phyloP scores from a whole-genome alignment of 371 early-diverging fungal genomes.

The Caulochytrium protostelioides region DNA sequence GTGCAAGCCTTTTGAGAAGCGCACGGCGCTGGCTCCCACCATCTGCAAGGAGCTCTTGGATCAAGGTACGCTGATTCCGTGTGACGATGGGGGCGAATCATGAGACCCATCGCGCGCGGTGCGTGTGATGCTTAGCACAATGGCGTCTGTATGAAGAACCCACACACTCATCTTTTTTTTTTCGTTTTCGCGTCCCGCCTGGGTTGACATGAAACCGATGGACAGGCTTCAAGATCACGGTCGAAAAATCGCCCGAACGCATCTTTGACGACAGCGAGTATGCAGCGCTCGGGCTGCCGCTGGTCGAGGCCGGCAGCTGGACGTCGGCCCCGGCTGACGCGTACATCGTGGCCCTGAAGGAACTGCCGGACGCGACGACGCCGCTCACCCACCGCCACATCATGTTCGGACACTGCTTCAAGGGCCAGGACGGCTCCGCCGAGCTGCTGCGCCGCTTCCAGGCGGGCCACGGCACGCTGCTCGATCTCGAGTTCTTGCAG shows the following conservation, averaged over 20 bases:
- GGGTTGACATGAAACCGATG: too few relatives aligned
- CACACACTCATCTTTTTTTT: background rate
- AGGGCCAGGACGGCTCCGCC: constrained; percentile 83
- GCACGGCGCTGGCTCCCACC: constrained; percentile 77
- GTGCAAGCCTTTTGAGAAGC: constrained; percentile 86
- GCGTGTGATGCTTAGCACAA: background rate
- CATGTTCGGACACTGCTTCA: constrained; percentile 94
- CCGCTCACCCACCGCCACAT: constrained; percentile 88
- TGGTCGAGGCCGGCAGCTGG: constrained; percentile 65
- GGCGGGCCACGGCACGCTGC: constrained; percentile 62
- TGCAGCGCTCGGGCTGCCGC: constrained; percentile 42
- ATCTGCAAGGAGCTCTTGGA: constrained; percentile 51
- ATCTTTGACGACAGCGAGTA: constrained; percentile 82
- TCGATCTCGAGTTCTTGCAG: constrained; percentile 82
- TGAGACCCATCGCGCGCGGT: background rate
- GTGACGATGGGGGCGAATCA: background rate
- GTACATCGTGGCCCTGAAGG: constrained; percentile 85
- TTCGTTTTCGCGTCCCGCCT: too few relatives aligned
- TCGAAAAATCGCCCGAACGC: constrained; percentile 55
- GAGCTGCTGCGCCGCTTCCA: constrained; percentile 65
- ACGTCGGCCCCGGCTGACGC: constrained; percentile 64
- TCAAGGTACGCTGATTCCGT: constrained; percentile 30
- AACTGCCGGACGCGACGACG: constrained; percentile 78
- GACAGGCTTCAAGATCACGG: constrained; percentile 70
- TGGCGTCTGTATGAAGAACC: background rate